These are phyloP conservation scores for Calonectria fujianensis DNA, from an alignment of 2,329 filamentous ascomycete genomes.

Conservation along the genomic window DNA sequence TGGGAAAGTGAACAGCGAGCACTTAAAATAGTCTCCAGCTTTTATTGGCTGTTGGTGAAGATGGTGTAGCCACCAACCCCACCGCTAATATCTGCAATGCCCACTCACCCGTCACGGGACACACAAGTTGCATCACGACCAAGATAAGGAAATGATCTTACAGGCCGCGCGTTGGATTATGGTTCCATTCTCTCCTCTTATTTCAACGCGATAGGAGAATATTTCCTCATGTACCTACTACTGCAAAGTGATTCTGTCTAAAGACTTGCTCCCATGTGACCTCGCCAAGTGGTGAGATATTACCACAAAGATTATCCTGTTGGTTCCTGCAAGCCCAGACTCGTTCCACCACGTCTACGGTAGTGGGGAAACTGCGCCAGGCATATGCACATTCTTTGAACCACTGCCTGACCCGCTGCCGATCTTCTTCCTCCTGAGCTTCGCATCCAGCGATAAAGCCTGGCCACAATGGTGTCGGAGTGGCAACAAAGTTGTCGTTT, in stretches of 20 bases:
- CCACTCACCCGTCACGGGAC: background rate
- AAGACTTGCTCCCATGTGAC: conserved; percentile 9
- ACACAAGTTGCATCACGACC: background rate
- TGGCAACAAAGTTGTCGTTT: conserved; percentile 2
- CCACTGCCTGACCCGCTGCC: background rate
- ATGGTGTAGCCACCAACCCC: background rate
- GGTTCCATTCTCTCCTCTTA: background rate
- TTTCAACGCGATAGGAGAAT: background rate
- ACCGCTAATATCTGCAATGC: background rate
- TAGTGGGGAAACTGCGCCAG: background rate
- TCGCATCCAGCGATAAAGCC: conserved; percentile 7
- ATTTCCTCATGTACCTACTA: background rate
- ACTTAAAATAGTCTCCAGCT: background rate
- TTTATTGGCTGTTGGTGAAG: background rate
- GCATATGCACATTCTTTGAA: background rate
- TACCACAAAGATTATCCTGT: background rate
- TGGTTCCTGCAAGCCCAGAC: background rate
- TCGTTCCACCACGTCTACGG: background rate
- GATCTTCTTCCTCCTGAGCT: background rate
- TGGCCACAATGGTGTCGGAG: background rate
- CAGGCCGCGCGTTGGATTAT: background rate
- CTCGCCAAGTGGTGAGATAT: background rate
- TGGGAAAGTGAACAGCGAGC: background rate
- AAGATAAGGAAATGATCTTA: background rate
- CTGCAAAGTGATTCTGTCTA: background rate